phyloP scores from a whole-genome alignment of 2,329 filamentous ascomycete species.

The Fusarium bactridioides region DNA sequence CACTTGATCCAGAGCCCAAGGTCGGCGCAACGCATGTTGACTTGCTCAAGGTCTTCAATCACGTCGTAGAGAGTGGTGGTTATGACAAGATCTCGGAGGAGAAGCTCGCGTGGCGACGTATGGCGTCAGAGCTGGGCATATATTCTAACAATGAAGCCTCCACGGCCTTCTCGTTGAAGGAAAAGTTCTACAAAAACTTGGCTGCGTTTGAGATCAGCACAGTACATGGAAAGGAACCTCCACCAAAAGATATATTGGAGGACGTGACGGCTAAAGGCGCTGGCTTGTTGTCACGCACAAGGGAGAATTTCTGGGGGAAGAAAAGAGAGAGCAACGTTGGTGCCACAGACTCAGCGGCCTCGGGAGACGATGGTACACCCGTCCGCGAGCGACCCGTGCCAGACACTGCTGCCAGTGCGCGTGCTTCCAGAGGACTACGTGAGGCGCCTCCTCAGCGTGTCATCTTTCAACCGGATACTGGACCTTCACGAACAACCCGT shows the following conservation, averaged over 20 bases:
- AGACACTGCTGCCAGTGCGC: slow-evolving; percentile 62
- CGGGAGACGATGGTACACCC: slow-evolving; percentile 67
- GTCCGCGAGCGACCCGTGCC: slow-evolving; percentile 60
- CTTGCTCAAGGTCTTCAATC: slow-evolving; percentile 79
- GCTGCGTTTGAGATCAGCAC: slow-evolving; percentile 86
- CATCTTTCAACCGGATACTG: slow-evolving; percentile 83
- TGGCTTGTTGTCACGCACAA: slow-evolving; percentile 77
- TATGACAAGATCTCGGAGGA: slow-evolving; percentile 86
- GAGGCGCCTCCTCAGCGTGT: slow-evolving; percentile 87
- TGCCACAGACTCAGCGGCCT: slow-evolving; percentile 64
- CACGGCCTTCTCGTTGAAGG: slow-evolving; percentile 87
- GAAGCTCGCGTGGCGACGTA: slow-evolving; percentile 84
- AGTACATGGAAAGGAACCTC: slow-evolving; percentile 80
- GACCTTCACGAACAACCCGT: slow-evolving; percentile 68
- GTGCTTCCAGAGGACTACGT: slow-evolving; percentile 72
- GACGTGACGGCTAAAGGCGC: slow-evolving; percentile 87
- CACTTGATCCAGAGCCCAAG: slow-evolving; percentile 82
- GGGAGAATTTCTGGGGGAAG: slow-evolving; percentile 74
- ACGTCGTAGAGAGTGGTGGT: slow-evolving; percentile 78
- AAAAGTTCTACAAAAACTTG: slow-evolving; percentile 88
- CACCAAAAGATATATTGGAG: slow-evolving; percentile 87
- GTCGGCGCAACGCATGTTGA: slow-evolving; percentile 80
- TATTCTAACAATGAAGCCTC: slow-evolving; percentile 78
- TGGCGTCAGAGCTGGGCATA: slow-evolving; percentile 79
- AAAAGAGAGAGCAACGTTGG: slow-evolving; percentile 60